Base-by-base conservation (phyloP, 495 filamentous ascomycete species). In the Viridothelium virens region DNA sequence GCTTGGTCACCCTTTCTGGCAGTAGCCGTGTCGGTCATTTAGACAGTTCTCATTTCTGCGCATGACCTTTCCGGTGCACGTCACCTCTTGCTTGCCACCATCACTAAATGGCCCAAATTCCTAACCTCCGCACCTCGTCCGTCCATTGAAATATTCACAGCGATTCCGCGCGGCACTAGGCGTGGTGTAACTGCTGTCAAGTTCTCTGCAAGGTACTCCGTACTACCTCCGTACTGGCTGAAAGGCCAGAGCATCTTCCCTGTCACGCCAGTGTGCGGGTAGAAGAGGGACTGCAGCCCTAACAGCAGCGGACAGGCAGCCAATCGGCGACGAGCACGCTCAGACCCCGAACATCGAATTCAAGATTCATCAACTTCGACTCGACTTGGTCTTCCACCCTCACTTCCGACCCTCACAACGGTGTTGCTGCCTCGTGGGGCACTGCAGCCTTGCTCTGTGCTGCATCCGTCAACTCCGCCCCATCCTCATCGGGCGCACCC, bases 381-480 rank as follows among this genome's bases (percentile, higher is more conserved):
- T 59, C 53, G 18, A 59, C 5, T 18, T 59, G 53, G 25, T 14
- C 53, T 36, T 59, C 53, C 7, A 59, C 53, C 36, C 53, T 59
- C 31, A 33, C 53, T 36, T 59, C 31, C 6, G 25, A 6, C 53
- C 18, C n/a, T 10, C n/a, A 59, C n/a, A 59, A 59, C 7, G 36
- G 53, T 59, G 25, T 14, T 34, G 53, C 31, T 36, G 53, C 53
- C 53, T 59, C 18, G 53, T 33, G n/a, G 53, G 25, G 31, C 53
- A 36, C n/a, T 18, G 53, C 53, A 59, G 53, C 53, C 53, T 36
- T 59, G 18, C 53, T 59, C 53, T 34, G 31, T 3, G 5, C 31
- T 36, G n/a, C 5, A 6, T 6, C 31, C 53, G 10, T 33, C 53
- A 6, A 59, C 53, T 59, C 36, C 25, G 53, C 53, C 53, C 31